Percentiles rank a stretch among this genome's conserved stretches.
These are phyloP conservation scores for Chlorella sp. DNA, from an alignment of 139 green algal genomes.

Conservation along the genomic window DNA sequence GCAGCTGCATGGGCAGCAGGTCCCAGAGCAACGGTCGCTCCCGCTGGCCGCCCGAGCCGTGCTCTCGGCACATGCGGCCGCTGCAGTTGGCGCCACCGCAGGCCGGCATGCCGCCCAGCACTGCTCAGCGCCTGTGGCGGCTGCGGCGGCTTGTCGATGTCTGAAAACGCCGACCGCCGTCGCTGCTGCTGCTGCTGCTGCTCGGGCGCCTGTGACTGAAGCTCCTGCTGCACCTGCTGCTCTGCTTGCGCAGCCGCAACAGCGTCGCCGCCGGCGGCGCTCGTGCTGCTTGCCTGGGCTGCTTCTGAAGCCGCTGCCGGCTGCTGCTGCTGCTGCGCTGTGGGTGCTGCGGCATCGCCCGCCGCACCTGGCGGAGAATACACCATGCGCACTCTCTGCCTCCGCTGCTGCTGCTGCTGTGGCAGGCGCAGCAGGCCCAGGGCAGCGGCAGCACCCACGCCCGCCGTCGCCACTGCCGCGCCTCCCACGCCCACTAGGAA, in stretches of 20 bases:
- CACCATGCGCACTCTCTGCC: background rate
- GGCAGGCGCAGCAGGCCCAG: background rate
- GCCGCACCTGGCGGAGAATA: background rate
- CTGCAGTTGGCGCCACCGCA: background rate
- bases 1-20: no score
- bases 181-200: background rate
- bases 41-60: background rate
- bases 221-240: background rate
- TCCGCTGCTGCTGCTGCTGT: background rate
- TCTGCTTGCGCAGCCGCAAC: background rate
- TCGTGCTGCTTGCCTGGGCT: no score
- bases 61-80: background rate
- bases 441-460: background rate
- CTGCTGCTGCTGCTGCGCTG: background rate
- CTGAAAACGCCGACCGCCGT: background rate
- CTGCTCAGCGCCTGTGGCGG: background rate
- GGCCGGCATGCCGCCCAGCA: background rate
- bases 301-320: background rate
- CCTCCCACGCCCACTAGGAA: slow-evolving; percentile 18
- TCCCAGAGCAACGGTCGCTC: no score
- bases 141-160: background rate
- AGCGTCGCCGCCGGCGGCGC: no score
- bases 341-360: background rate
- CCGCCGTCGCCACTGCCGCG: background rate
- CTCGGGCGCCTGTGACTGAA: background rate